Evolutionary conservation across 257 asterid genomes (phyloP), one percentile per base, ranked within the genome.

Genomic region (Gardenia jasminoides): DNA sequence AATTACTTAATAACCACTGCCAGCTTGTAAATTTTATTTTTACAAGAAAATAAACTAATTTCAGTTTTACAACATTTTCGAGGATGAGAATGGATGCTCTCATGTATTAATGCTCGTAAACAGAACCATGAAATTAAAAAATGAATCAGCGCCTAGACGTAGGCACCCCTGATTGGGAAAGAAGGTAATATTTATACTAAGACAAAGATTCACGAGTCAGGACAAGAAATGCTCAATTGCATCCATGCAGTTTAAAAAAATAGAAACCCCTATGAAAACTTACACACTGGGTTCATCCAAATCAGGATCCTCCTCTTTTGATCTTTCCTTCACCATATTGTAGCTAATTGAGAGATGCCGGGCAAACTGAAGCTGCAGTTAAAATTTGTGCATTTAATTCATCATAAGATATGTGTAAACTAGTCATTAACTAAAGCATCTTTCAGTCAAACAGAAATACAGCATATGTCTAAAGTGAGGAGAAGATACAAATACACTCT

Each of bases 341-440:
- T 88, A 83, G 73, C 84, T 56, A 75, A 73, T 78, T 30, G 94
- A 86, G 71, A 80, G 86, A 73, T 89, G 95, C 62, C 84, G 94
- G 61, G 78, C 67, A 84, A 94, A 94, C 80, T 88, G 90, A 86
- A 94, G 94, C 98, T 94, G 95, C 84, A 86, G 67, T 39, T 64
- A 31, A 67, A 74, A 17, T 70, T n/a, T 65, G 30, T 16, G 39
- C 44, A 17, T 61, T 36, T 65, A 16, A 50, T 36, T n/a, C 39
- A 24, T 64, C 41, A 70, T 39, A 15, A 28, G 9, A 56, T 8
- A 26, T 67, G 46, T n/a, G 39, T 33, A 56, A 73, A 64, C 52
- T 36, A 41, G 64, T 31, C 43, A 33, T 56, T 2, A 4, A 64
- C 22, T 67, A 46, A 2, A 70, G 24, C 64, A 74, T 36, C 48